Conservation (phyloP, 306 rosid genomes). For the Sicyos edulis region DNA sequence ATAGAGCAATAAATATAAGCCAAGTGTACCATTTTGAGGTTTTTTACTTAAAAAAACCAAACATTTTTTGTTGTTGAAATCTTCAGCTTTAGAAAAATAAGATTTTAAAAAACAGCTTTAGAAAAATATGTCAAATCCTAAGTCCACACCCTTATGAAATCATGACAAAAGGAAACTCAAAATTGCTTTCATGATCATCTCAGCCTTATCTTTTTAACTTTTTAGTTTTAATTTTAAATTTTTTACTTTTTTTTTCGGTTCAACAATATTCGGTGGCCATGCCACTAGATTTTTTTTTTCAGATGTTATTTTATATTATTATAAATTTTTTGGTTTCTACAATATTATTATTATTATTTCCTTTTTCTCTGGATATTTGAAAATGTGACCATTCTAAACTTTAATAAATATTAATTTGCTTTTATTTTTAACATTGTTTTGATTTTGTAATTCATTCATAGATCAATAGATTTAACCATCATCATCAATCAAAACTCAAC, state of each 20-base stretch:
- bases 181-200: constrained; percentile 14
- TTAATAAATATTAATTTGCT: too few relatives aligned
- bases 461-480: too few relatives aligned
- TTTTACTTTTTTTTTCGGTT: background rate
- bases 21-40: constrained; percentile 3
- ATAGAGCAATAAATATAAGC: background rate
- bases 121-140: constrained; percentile 1
- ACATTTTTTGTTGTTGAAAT: background rate
- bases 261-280: too few relatives aligned
- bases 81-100: background rate
- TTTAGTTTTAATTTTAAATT: background rate
- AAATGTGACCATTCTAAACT: too few relatives aligned
- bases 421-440: too few relatives aligned
- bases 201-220: background rate
- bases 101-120: background rate
- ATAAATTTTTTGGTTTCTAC: too few relatives aligned
- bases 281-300: background rate
- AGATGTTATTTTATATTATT: too few relatives aligned
- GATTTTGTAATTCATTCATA: too few relatives aligned
- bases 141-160: background rate
- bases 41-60: background rate
- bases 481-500: too few relatives aligned
- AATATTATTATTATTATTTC: too few relatives aligned
- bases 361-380: too few relatives aligned
- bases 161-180: background rate